Conservation (phyloP, 805 yeast genomes). For the Hanseniaspora nectarophila region DNA sequence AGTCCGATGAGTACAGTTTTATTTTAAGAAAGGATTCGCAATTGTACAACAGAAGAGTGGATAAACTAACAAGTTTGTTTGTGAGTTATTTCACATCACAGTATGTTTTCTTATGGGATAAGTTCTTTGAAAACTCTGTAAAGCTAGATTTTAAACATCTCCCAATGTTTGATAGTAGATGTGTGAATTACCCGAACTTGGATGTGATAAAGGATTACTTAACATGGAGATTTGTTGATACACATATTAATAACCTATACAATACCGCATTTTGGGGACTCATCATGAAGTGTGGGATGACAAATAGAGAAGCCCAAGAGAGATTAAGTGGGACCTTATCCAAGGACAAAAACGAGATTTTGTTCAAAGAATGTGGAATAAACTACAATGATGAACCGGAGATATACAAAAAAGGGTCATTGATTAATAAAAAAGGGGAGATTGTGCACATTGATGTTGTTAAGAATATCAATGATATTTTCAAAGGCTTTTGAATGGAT, state of each 20-base stretch:
- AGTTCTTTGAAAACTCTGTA: conserved; percentile 34
- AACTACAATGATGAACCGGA: conserved; percentile 88
- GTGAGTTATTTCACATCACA: conserved; percentile 71
- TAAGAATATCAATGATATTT: conserved; percentile 30
- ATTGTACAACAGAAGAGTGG: conserved; percentile 70
- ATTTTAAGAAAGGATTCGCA: conserved; percentile 51
- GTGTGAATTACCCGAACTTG: conserved; percentile 67
- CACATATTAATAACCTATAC: conserved; percentile 87
- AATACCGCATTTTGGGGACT: conserved; percentile 88
- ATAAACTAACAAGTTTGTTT: conserved; percentile 67
- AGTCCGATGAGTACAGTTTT: conserved; percentile 88
- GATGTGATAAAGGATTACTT: conserved; percentile 63
- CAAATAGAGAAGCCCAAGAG: conserved; percentile 72
- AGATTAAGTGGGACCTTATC: conserved; percentile 65
- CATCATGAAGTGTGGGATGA: conserved; percentile 54
- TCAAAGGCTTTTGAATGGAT: conserved; percentile 23
- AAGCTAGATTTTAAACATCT: conserved; percentile 41
- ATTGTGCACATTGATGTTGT: conserved; percentile 33
- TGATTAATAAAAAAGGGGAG: conserved; percentile 44
- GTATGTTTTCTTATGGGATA: conserved; percentile 58
- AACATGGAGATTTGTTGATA: conserved; percentile 92
- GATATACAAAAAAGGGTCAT: conserved; percentile 68
- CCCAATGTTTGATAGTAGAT: conserved; percentile 87
- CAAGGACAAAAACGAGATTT: conserved; percentile 76
- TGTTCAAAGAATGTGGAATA: conserved; percentile 64